Base-by-base conservation (phyloP, 2,329 filamentous ascomycete species). In the Fusarium stilboides region DNA sequence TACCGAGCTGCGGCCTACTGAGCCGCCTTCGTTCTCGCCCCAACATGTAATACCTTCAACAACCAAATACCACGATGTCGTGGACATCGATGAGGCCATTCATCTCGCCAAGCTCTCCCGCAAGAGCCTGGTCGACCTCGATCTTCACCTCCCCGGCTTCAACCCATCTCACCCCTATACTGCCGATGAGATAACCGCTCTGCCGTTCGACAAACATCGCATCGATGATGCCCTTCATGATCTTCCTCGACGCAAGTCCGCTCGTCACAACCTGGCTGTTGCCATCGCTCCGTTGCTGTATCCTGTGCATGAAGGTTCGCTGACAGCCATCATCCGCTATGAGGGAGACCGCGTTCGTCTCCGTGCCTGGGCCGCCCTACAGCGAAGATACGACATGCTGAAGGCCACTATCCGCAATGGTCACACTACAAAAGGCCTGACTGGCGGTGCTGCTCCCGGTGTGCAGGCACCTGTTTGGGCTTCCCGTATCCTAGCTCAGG, bases 281-380 rank as follows among this genome's bases (percentile, higher is more conserved):
- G 73, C 74, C 40, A 69, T 81, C 39, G 74, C 79, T 8, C 56
- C 74, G 10, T 67, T 80, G 20, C 57, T 81, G 51, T 78, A 80
- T 62, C 80, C 80, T 5, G 70, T 73, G 19, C 75, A 79, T 31
- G 72, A 77, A 12, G 74, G 75, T 33, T 80, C 79, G 6, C 58
- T 81, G 40, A 73, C 79, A n/a, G 70, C 78, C 46, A 73, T 81
- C 19, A 81, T 81, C 46, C 75, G 78, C 12, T 81, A 80, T 55
- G 78, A 81, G 34, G 74, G 71, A 15, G 78, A 80, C 33, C 77
- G 79, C 17, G 78, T 80, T 8, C 76, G 72, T 13, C 73, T 81
- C 22, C 77, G 79, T 42, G 78, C 73, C 24, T 81, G 78, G 78
- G 75, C 75, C 5, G 74, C 71, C 24, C 58, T 81, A 39, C 79